Percentiles rank a stretch among this genome's conserved stretches.
Conservation (phyloP, 2,329 filamentous ascomycete species). For the Endothia cerciana region DNA sequence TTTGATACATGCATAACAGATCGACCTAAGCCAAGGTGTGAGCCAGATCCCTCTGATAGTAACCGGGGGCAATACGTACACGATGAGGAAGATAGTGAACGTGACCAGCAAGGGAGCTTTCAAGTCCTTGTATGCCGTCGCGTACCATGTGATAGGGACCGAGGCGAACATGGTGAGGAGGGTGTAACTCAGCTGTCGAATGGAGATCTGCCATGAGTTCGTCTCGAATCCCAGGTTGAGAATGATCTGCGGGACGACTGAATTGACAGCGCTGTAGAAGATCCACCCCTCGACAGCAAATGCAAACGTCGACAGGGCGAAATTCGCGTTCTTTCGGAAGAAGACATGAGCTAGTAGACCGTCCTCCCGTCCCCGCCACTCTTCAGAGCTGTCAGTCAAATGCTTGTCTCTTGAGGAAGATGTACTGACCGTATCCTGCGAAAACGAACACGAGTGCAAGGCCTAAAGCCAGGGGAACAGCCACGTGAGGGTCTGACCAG, state of each 20-base stretch:
- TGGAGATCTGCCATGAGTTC: conserved; percentile 50
- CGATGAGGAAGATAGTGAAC: conserved; percentile 50
- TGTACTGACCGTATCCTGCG: conserved; percentile 43
- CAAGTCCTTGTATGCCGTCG: conserved; percentile 53
- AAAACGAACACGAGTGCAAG: conserved; percentile 46
- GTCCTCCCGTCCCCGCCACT: conserved; percentile 59
- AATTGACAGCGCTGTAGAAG: conserved; percentile 58
- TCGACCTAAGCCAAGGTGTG: conserved; percentile 37
- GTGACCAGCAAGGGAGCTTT: conserved; percentile 51
- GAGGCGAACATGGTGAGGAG: conserved; percentile 45
- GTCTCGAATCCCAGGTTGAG: conserved; percentile 53
- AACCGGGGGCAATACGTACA: conserved; percentile 39
- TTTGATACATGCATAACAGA: conserved; percentile 50
- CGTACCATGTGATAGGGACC: conserved; percentile 49
- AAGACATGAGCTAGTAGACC: conserved; percentile 61
- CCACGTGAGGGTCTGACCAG: conserved; percentile 46
- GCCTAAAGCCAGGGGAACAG: conserved; percentile 46
- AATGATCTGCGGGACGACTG: conserved; percentile 52
- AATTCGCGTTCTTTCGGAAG: conserved; percentile 57
- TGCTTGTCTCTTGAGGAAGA: neutral
- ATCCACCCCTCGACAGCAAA: conserved; percentile 64
- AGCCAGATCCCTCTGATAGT: neutral
- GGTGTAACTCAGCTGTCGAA: conserved; percentile 51
- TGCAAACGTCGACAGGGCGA: conserved; percentile 57
- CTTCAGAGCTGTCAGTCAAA: conserved; percentile 37